Evolutionary conservation across 768 basidiomycete genomes (phyloP).

Genomic region (Mycena kentingensis): DNA sequence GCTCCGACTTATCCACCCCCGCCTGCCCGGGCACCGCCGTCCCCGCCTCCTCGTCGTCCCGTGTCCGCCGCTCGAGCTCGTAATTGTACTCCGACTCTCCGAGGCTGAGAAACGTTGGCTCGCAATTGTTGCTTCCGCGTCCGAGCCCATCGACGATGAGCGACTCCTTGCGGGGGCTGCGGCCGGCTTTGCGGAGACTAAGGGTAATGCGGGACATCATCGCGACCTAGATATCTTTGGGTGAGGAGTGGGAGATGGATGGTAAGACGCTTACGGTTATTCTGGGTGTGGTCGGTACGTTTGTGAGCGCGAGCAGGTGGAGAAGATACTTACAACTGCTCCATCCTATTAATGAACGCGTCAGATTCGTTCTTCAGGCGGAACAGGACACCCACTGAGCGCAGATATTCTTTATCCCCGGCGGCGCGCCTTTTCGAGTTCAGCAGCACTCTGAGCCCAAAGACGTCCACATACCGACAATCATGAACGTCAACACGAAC

Average conservation of each 20-base stretch:
- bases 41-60: background rate
- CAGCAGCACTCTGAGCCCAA: background rate
- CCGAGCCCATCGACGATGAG: background rate
- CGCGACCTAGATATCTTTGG: slow-evolving; percentile 33
- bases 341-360: slow-evolving; percentile 15
- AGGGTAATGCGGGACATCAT: slow-evolving; percentile 53
- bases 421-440: slow-evolving; percentile 18
- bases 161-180: background rate
- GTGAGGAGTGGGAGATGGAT: background rate
- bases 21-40: background rate
- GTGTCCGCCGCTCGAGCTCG: background rate
- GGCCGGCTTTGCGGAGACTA: slow-evolving; percentile 36
- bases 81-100: slow-evolving; percentile 9
- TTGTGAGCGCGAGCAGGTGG: background rate
- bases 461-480: slow-evolving; percentile 15
- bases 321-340: slow-evolving; percentile 22
- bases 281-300: slow-evolving; percentile 1
- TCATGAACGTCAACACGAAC: slow-evolving; percentile 32
- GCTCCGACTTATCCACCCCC: slow-evolving; percentile 8
- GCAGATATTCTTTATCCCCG: slow-evolving; percentile 30
- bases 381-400: slow-evolving; percentile 29
- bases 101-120: slow-evolving; percentile 2
- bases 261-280: slow-evolving; percentile 20
- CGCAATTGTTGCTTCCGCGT: background rate
- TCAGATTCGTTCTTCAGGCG: background rate